Conservation (phyloP, 257 asterid species). For the Salvia rosmarinus region DNA sequence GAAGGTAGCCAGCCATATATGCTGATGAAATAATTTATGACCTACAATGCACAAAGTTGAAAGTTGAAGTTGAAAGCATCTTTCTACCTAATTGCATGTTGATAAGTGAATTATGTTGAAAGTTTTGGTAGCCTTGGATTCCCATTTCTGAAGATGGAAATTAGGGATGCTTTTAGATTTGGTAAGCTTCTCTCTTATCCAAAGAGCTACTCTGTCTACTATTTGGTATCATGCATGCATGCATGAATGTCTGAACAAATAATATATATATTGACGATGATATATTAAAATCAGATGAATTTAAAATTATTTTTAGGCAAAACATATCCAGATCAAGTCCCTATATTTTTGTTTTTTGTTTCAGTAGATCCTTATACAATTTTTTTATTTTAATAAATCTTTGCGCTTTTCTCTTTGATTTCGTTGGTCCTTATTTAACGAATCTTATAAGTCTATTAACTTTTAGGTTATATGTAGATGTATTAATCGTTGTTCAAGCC, state of each 20-base stretch:
- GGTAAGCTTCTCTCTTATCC: conserved; percentile 32
- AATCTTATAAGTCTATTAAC: too few species aligned
- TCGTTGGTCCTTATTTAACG: too few species aligned
- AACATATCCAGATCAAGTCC: too few species aligned
- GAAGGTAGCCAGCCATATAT: background rate
- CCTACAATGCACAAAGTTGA: conserved; percentile 22
- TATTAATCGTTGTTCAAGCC: too few species aligned
- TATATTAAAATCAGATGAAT: too few species aligned
- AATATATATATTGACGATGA: too few species aligned
- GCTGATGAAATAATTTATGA: conserved; percentile 14
- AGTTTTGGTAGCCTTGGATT: conserved; percentile 40
- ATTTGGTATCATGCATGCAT: conserved; percentile 17
- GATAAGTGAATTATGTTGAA: background rate
- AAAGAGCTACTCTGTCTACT: background rate
- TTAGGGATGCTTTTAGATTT: conserved; percentile 20
- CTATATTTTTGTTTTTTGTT: too few species aligned
- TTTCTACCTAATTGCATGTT: conserved; percentile 9
- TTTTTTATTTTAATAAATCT: too few species aligned
- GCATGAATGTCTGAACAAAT: background rate
- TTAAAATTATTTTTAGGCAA: too few species aligned
- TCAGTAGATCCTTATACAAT: too few species aligned
- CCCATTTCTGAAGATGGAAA: conserved; percentile 26
- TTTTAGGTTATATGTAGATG: too few species aligned
- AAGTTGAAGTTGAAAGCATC: conserved; percentile 9
- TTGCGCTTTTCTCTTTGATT: too few species aligned